Percentiles rank a stretch among this genome's conserved stretches.
Conservation (phyloP, 805 yeast genomes). For the Ogataea haglerorum region DNA sequence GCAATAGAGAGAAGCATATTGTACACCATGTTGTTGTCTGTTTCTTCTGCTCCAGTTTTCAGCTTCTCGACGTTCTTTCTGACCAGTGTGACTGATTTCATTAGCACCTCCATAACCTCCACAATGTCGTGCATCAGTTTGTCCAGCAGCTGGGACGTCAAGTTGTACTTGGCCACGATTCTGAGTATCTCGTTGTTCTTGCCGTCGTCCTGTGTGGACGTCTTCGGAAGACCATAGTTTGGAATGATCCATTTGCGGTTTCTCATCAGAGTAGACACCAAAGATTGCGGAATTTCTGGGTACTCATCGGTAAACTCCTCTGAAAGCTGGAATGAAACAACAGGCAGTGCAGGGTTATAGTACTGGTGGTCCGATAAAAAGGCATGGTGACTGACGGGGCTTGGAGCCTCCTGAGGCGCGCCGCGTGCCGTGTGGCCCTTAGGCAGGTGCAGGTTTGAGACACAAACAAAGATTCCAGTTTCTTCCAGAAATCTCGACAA, state of each 20-base stretch:
- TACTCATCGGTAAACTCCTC: conserved; percentile 51
- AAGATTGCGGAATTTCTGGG: conserved; percentile 81
- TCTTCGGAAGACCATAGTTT: conserved; percentile 73
- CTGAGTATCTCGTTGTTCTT: conserved; percentile 64
- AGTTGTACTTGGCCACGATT: conserved; percentile 73
- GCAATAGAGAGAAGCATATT: conserved; percentile 52
- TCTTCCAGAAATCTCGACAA: conserved; percentile 59
- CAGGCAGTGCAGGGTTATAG: conserved; percentile 79
- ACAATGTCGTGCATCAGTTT: conserved; percentile 61
- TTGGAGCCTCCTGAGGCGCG: conserved; percentile 18
- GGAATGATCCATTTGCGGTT: conserved; percentile 85
- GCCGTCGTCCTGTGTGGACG: conserved; percentile 41
- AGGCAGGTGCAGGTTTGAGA: conserved; percentile 74
- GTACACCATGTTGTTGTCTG: conserved; percentile 38
- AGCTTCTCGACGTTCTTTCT: conserved; percentile 26
- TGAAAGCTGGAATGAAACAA: conserved; percentile 79
- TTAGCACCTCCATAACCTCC: conserved; percentile 49
- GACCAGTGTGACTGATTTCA: conserved; percentile 44
- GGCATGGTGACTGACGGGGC: conserved; percentile 12
- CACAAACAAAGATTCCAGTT: conserved; percentile 63
- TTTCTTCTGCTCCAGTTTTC: conserved; percentile 22
- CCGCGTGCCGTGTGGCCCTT: conserved; percentile 35
- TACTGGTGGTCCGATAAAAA: conserved; percentile 35
- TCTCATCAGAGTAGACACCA: conserved; percentile 69
- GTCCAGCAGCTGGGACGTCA: conserved; percentile 59